Conservation (phyloP, 2,329 filamentous ascomycete species). For the Diaporthe ampelina region DNA sequence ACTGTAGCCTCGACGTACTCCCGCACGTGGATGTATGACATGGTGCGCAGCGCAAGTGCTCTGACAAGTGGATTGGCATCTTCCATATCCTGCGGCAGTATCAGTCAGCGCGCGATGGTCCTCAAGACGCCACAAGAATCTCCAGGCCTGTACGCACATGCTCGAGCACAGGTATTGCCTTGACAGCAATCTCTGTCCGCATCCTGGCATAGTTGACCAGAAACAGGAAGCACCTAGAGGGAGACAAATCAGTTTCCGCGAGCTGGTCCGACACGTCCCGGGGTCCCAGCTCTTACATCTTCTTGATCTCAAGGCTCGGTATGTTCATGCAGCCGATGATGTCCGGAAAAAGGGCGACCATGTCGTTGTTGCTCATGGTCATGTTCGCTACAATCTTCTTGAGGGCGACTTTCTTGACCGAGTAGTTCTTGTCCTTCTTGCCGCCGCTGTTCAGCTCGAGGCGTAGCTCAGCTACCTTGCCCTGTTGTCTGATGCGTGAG, state of each 20-base stretch:
- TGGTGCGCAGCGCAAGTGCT: slow-evolving; percentile 91
- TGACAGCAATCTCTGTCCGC: slow-evolving; percentile 93
- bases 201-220: slow-evolving; percentile 96
- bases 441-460: slow-evolving; percentile 92
- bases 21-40: slow-evolving; percentile 96
- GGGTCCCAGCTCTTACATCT: slow-evolving; percentile 78
- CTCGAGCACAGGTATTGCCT: slow-evolving; percentile 89
- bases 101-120: slow-evolving; percentile 41
- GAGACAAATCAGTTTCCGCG: slow-evolving; percentile 38
- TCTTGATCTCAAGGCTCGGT: slow-evolving; percentile 96
- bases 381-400: slow-evolving; percentile 99
- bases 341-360: slow-evolving; percentile 97
- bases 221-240: slow-evolving; percentile 91
- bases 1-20: slow-evolving; percentile 96
- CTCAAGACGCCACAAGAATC: not conserved
- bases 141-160: slow-evolving; percentile 67
- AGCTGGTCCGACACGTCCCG: not conserved
- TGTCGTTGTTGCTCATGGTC: slow-evolving; percentile 99
- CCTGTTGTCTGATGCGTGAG: slow-evolving; percentile 78
- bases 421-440: slow-evolving; percentile 98
- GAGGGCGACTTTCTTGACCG: slow-evolving; percentile 94
- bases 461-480: slow-evolving; percentile 98
- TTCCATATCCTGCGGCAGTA: slow-evolving; percentile 81
- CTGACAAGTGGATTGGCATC: slow-evolving; percentile 93
- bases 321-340: slow-evolving; percentile 97